Evolutionary conservation across 2,329 filamentous ascomycete genomes (phyloP).

Genomic region (Phyllosticta capitalensis): DNA sequence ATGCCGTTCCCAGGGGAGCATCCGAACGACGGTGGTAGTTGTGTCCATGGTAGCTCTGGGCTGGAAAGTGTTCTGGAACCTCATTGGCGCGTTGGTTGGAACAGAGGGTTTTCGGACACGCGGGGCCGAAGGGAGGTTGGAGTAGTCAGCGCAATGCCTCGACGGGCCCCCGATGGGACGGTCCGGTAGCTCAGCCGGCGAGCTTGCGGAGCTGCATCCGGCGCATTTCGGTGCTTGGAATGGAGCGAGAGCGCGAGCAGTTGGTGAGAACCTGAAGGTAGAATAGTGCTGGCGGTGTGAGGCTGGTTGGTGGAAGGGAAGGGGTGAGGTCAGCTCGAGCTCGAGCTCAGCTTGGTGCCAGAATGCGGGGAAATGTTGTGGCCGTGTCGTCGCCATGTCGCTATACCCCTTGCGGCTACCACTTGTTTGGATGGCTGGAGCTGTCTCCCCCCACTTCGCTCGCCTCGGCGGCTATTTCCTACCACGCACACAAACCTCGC

Average conservation of each 20-base stretch:
- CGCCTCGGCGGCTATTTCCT: not conserved
- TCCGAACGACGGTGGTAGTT: not conserved
- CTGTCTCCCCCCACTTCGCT: not conserved
- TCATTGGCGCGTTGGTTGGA: not conserved
- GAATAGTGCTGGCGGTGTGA: not conserved
- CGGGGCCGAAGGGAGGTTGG: constrained; percentile 8
- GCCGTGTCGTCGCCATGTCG: not conserved
- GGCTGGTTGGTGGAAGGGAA: not conserved
- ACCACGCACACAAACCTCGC: not conserved
- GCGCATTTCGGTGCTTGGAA: constrained; percentile 1
- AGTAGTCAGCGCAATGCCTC: not conserved
- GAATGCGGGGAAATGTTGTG: not conserved
- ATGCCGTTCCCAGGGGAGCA: not conserved
- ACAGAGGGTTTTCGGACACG: constrained; percentile 8
- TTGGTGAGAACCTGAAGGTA: not conserved
- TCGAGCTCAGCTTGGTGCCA: not conserved
- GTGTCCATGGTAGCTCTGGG: not conserved
- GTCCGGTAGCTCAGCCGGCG: not conserved
- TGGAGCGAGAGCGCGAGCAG: constrained; percentile 5
- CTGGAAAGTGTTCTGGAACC: not conserved
- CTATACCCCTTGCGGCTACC: not conserved
- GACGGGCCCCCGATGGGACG: not conserved
- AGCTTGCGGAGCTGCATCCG: not conserved
- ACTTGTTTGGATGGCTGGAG: not conserved
- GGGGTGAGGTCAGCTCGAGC: not conserved